Percentiles rank a stretch among this genome's conserved stretches.
Conservation (phyloP, 768 basidiomycete species). For the Serendipita vermifera region DNA sequence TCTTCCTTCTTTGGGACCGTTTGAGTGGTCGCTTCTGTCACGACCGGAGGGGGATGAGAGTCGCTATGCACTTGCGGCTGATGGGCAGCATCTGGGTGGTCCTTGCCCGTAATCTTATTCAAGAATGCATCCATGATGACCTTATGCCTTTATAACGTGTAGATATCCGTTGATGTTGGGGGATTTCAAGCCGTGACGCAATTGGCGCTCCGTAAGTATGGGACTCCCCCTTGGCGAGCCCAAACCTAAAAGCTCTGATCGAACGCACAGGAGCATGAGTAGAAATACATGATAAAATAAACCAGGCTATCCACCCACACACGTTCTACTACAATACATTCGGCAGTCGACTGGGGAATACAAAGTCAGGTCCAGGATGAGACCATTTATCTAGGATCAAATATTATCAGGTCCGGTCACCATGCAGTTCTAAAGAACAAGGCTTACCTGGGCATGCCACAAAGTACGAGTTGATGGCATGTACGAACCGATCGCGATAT, state of each 20-base stretch:
- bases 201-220: no score
- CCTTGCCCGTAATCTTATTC: neutral
- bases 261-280: no score
- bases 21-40: neutral
- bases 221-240: no score
- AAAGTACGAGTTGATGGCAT: conserved; percentile 61
- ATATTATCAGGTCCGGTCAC: neutral
- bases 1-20: neutral
- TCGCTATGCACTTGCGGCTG: neutral
- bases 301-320: no score
- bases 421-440: neutral
- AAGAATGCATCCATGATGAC: neutral
- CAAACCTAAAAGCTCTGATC: no score
- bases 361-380: conserved; percentile 1
- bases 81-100: no score
- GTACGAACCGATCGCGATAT: conserved; percentile 66
- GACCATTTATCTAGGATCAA: conserved; percentile 10
- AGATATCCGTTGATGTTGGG: no score
- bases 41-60: neutral
- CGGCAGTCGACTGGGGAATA: neutral
- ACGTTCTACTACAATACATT: neutral
- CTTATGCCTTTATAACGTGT: no score
- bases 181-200: no score
- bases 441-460: conserved; percentile 56
- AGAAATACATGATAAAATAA: no score